Conservation (phyloP, 352 stramenopile genomes). For the Phytopythium litorale region DNA sequence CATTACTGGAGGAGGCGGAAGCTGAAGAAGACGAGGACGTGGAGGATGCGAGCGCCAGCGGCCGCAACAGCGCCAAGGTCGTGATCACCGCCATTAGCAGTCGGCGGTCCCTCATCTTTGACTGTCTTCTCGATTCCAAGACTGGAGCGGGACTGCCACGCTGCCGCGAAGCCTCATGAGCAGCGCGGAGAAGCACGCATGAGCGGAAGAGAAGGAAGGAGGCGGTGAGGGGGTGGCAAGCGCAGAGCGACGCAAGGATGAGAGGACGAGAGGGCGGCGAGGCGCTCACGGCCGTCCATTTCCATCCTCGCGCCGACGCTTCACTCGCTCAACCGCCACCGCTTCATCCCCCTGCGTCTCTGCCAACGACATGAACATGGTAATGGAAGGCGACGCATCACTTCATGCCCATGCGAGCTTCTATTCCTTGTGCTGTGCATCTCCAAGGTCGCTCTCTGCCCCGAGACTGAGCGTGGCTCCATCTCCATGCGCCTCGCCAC, state of each 20-base stretch:
- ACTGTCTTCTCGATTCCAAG: not conserved
- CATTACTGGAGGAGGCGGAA: not conserved
- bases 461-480: no score
- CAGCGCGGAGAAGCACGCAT: not conserved
- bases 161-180: not conserved
- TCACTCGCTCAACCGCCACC: not conserved
- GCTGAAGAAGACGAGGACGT: constrained; percentile 3
- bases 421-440: not conserved
- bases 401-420: not conserved
- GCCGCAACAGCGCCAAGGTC: not conserved
- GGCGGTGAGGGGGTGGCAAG: not conserved
- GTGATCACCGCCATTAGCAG: not conserved
- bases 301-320: not conserved
- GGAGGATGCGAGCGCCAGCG: not conserved
- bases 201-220: not conserved
- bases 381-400: not conserved
- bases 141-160: not conserved
- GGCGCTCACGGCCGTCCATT: not conserved
- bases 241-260: not conserved
- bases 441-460: not conserved
- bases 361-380: not conserved
- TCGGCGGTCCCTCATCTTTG: not conserved
- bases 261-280: not conserved
- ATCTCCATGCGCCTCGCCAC: not conserved
- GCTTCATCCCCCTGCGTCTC: not conserved